Evolutionary conservation across 257 asterid species (phyloP).

Genomic region (Gentiana straminea): DNA sequence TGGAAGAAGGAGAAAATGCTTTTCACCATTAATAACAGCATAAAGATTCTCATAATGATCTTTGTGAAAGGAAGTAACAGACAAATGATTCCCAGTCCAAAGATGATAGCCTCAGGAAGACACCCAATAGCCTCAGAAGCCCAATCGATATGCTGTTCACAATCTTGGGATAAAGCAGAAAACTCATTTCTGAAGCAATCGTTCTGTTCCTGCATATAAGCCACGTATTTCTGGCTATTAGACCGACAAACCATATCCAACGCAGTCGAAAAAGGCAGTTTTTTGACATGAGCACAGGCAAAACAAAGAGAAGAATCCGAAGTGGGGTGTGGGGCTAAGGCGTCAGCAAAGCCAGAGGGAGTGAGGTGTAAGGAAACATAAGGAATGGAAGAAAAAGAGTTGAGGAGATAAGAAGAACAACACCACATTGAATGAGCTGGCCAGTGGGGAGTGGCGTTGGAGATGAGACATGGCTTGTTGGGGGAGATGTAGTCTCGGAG

Average conservation of each 20-base stretch:
- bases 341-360: slow-evolving; percentile 77
- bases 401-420: slow-evolving; percentile 46
- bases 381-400: slow-evolving; percentile 44
- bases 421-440: slow-evolving; percentile 74
- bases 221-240: slow-evolving; percentile 20
- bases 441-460: slow-evolving; percentile 56
- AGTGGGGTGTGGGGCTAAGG: slow-evolving; percentile 49
- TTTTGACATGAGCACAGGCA: slow-evolving; percentile 66
- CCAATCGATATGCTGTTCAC: slow-evolving; percentile 58
- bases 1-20: slow-evolving; percentile 68
- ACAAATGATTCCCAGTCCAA: slow-evolving; percentile 62
- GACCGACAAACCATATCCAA: slow-evolving; percentile 38
- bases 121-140: slow-evolving; percentile 75
- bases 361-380: slow-evolving; percentile 93
- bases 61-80: slow-evolving; percentile 79
- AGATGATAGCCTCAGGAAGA: slow-evolving; percentile 81
- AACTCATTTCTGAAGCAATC: slow-evolving; percentile 82
- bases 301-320: slow-evolving; percentile 54
- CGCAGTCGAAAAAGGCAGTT: slow-evolving; percentile 46
- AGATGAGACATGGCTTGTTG: slow-evolving; percentile 6
- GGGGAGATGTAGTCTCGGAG: slow-evolving; percentile 46
- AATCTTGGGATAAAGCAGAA: slow-evolving; percentile 39
- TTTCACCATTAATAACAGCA: slow-evolving; percentile 73
- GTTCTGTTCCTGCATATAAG: slow-evolving; percentile 85
- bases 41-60: slow-evolving; percentile 88